Evolutionary conservation across 139 green algal genomes (phyloP), one percentile per base, ranked within the genome.

Genomic region (Pycnococcus provasolii): DNA sequence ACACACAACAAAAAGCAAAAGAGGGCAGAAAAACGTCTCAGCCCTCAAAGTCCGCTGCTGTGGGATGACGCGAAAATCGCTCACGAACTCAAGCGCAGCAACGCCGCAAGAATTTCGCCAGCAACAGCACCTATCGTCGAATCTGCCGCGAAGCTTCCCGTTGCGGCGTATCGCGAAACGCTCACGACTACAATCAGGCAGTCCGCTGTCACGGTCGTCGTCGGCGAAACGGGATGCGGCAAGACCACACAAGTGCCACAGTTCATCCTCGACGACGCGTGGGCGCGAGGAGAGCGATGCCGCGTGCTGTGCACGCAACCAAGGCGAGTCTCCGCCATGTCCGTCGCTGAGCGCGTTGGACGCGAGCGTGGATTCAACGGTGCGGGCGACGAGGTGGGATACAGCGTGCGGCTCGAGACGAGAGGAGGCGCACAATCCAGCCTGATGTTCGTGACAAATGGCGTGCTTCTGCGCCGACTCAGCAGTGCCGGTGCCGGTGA

Each of bases 221-320:
- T 82, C 3, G 87, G 87, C 1, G 83, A 90, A 63, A 94, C 85
- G 3, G 87, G 87, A 2, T 94, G 87, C 70, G 87, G 87, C 15
- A 94, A 94, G 64, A 94, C 80, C 5, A 91, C 86, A 4, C 77
- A 86, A 71, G 82, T 94, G 50, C 87, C 87, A 1, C 87, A 94
- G 62, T 91, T 81, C 44, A 48, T 94, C 5, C 62, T 94, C 60
- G 87, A 94, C 51, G 63, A 84, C 26, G 53, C 41, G 39, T 80
- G 74, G 70, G 59, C 40, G 52, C 39, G 55, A 2, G 74, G 78
- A 3, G 45, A 55, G 42, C 4, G 48, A 7, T 75, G 66, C 58
- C 55, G 53, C 2, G 66, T 85, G 26, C 26, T 80, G 48, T 73
- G 67, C 62, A 85, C 80, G 43, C 79, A 85, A 55, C 79, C 79